Evolutionary conservation across 371 early-diverging fungal genomes (phyloP), one percentile per base, ranked within the genome.

Genomic region (Mortierella sp.): DNA sequence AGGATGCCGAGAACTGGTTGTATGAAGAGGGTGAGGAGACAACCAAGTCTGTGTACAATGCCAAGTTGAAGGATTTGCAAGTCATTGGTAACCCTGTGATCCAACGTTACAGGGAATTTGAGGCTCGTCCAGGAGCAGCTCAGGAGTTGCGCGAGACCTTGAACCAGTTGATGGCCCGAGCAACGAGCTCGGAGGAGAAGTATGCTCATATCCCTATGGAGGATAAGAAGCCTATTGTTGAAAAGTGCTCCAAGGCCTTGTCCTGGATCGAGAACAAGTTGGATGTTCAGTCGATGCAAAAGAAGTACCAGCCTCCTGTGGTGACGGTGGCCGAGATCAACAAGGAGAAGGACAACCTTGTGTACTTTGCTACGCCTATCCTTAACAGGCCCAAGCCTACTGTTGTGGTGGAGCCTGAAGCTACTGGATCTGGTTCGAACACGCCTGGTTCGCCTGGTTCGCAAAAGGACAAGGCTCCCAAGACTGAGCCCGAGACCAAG

Each of bases 1-100:
- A 88, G 74, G 91, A 85, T 30, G 91, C 91, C 64, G 99, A 98
- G 88, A 94, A 97, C 81, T 99, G 99, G 99, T 89, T 99, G 71
- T 99, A 99, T 86, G 94, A 92, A 61, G 98, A 98, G 72, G 99
- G 97, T 57, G 97, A 96, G 74, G 96, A 95, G 72, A 91, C 94
- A 44, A 88, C 95, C 82, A 96, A 96, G 88, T 91, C 91, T 46
- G 94, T 93, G 53, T 98, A 96, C 79, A 82, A 86, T 29, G 90
- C 90, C 80, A 97, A 96, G 86, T 86, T 98, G 47, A 86, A 82
- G 0, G 89, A 84, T 23, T 91, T 98, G 72, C 92, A 92, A 89
- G 89, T 88, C 68, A 84, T 89, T 58, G 97, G 97, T 58, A 91
- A 88, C 68, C 97, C 97, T 26, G 90, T 96, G 64, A 87, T 86